Percentiles rank a stretch among this genome's conserved stretches.
phyloP scores from a whole-genome alignment of 257 asterid genomes.

The Marsdenia floribunda region DNA sequence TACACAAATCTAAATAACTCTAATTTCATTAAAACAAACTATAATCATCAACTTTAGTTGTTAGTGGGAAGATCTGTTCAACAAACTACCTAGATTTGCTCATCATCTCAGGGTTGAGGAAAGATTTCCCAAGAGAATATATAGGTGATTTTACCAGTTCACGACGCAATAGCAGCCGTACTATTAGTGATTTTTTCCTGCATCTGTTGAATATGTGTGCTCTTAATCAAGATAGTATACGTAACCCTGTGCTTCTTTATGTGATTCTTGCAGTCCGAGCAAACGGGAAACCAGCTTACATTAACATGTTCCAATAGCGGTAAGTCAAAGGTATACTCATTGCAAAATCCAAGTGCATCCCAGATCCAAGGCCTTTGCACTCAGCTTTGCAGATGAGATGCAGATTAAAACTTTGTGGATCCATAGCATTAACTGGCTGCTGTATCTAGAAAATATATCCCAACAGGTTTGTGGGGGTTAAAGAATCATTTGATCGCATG shows the following conservation, averaged over 20 bases:
- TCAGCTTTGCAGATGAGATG: conserved; percentile 60
- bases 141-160: neutral
- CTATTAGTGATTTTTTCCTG: neutral
- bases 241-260: neutral
- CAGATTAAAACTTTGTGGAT: neutral
- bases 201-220: neutral
- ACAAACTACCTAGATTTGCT: neutral
- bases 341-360: conserved; percentile 40
- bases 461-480: neutral
- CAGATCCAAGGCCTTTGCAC: conserved; percentile 75
- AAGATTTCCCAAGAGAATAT: neutral
- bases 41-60: neutral
- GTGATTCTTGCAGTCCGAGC: conserved; percentile 55
- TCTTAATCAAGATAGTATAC: neutral
- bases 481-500: neutral
- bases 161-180: neutral
- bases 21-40: neutral
- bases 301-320: conserved; percentile 66
- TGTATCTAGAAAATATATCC: neutral
- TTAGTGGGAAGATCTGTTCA: neutral
- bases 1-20: neutral
- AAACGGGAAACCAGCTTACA: conserved; percentile 53
- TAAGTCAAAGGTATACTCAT: conserved; percentile 41
- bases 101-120: neutral
- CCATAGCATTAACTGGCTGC: neutral